These are phyloP conservation scores for Mycena albidolilacea DNA, from an alignment of 768 basidiomycete species.

Conservation along the genomic window DNA sequence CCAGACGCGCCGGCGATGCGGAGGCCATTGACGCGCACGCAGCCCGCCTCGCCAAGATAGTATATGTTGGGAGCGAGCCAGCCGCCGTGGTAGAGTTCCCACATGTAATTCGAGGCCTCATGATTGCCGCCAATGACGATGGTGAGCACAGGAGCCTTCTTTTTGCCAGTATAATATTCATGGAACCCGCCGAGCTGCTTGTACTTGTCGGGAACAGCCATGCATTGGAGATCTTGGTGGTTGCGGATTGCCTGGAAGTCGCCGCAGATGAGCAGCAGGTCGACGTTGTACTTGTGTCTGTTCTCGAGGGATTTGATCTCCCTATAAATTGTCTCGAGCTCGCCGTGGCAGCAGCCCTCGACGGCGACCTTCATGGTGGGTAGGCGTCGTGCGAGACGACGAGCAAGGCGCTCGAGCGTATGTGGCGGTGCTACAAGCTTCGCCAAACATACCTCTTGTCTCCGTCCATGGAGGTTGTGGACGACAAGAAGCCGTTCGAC, in stretches of 20 bases:
- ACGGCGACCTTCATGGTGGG: conserved; percentile 77
- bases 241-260: conserved; percentile 97
- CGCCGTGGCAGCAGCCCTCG: conserved; percentile 96
- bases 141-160: conserved; percentile 88
- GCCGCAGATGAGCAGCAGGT: conserved; percentile 93
- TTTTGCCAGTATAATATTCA: conserved; percentile 91
- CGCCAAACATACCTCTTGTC: background rate
- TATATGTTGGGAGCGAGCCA: conserved; percentile 99
- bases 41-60: conserved; percentile 93
- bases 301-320: conserved; percentile 76
- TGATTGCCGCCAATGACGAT: conserved; percentile 98
- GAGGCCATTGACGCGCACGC: conserved; percentile 88
- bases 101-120: conserved; percentile 96
- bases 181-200: conserved; percentile 87
- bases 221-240: conserved; percentile 84
- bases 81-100: conserved; percentile 97
- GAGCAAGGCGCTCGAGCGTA: background rate
- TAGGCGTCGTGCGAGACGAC: background rate
- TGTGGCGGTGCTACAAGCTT: background rate
- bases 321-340: conserved; percentile 89
- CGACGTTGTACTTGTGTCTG: conserved; percentile 76
- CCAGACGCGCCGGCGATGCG: conserved; percentile 95
- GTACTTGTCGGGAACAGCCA: conserved; percentile 95
- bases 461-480: conserved; percentile 50
- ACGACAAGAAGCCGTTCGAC: conserved; percentile 82